These are phyloP conservation scores for Tetrastigma voinierianum DNA, from an alignment of 164 flowering plant species.

Conservation along the genomic window DNA sequence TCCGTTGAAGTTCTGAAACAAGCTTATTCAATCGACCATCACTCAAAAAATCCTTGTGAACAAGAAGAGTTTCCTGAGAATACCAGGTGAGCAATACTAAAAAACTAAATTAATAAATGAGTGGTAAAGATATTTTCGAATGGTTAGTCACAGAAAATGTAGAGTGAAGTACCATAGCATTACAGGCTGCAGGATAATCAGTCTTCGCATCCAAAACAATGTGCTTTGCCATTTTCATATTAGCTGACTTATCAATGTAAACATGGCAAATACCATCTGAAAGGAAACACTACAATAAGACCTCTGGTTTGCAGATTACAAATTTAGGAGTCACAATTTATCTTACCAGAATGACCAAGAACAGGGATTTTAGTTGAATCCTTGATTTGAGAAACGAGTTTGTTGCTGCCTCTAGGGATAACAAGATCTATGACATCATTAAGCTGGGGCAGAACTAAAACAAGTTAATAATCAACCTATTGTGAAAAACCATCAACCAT, in stretches of 20 bases:
- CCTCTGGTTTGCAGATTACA: not conserved
- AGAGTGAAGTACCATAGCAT: conserved; percentile 34
- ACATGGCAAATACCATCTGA: conserved; percentile 47
- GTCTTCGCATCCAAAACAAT: conserved; percentile 37
- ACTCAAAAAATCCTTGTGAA: conserved; percentile 61
- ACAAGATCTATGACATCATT: conserved; percentile 97
- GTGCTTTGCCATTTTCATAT: conserved; percentile 34
- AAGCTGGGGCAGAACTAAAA: conserved; percentile 43
- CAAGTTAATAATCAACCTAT: not conserved
- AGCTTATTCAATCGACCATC: conserved; percentile 52
- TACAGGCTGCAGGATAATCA: conserved; percentile 43
- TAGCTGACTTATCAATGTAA: conserved; percentile 40
- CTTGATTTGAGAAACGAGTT: conserved; percentile 84
- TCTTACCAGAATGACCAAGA: conserved; percentile 84
- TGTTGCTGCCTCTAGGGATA: conserved; percentile 93
- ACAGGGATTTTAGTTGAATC: conserved; percentile 86
- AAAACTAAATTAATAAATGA: too few species aligned
- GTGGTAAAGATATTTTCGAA: too few species aligned
- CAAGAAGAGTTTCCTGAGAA: conserved; percentile 82
- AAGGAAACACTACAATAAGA: not conserved
- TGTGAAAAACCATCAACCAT: not conserved
- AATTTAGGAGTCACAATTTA: not conserved
- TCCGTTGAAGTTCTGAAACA: conserved; percentile 44
- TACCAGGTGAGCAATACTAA: not conserved
- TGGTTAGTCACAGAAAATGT: not conserved